Evolutionary conservation across 192 early-diverging fungal species (phyloP), one percentile per base, ranked within the genome.

Genomic region (Jimgerdemannia lactiflua): DNA sequence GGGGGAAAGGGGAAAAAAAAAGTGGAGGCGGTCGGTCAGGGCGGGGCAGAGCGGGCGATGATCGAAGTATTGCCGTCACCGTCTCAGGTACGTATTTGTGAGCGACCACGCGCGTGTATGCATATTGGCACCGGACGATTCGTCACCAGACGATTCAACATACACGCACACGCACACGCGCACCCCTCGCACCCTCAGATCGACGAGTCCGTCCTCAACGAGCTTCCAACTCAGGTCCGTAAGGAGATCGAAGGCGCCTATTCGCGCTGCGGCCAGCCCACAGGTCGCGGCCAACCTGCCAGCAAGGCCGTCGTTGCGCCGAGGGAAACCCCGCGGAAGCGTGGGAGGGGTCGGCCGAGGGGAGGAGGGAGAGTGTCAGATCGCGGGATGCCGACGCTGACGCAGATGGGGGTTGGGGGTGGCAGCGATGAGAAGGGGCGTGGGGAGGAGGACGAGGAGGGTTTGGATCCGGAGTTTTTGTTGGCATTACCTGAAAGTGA

Each of bases 211-310:
- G 81, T 82, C 1, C 11, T 82, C 19, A 42, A 82, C 29, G 77
- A 74, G 3, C 63, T 82, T 19, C 81, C 81, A 18, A 64, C 74
- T 20, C 75, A 78, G 20, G 78, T 82, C 10, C 77, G 78, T 42
- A 75, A 77, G 11, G 81, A 82, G 39, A 82, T 82, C 42, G 77
- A 76, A 74, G 71, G 72, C 63, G 77, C 78, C 41, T 82, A 82
- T 68, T 68, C 67, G 67, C 19, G 67, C 6, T 8, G 19, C 40
- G 67, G 67, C 17, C 20, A 20, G 40, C 17, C 20, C 40, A n/a
- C n/a, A 14, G 64, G 64, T 10, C 14, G 19, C 14, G 64, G 64
- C 14, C 64, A 65, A 18, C 14, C 19, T 14, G 19, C 64, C 64
- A 65, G 19, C 14, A 19, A 65, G 19, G 64, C 64, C 64, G 19